These are phyloP conservation scores for Geoglossum glabrum DNA, from an alignment of 495 filamentous ascomycete genomes.

Conservation along the genomic window DNA sequence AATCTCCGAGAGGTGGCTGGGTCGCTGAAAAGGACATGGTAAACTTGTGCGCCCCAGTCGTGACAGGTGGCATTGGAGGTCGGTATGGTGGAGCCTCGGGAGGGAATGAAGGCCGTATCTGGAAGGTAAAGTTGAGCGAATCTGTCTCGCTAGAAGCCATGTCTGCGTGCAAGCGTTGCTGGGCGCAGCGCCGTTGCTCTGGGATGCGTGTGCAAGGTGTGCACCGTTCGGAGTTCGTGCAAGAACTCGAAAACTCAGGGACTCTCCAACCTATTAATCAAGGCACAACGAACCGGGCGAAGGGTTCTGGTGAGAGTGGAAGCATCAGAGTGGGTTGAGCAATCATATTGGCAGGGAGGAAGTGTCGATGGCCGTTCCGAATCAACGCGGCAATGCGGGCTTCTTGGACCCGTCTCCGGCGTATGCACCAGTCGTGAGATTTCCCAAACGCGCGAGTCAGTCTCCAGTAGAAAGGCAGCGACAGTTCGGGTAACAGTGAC, in stretches of 20 bases:
- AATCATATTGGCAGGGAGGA: background rate
- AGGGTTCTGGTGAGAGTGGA: background rate
- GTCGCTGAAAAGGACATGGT: background rate
- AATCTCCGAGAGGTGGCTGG: background rate
- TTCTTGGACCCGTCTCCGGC: background rate
- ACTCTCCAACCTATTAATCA: background rate
- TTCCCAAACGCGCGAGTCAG: background rate
- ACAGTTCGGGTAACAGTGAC: background rate
- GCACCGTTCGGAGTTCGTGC: background rate
- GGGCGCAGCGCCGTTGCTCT: background rate
- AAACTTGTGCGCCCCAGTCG: background rate
- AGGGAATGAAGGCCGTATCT: background rate
- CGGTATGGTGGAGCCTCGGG: background rate
- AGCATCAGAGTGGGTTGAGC: background rate
- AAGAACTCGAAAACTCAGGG: background rate
- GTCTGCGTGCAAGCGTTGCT: background rate
- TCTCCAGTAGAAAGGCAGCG: background rate
- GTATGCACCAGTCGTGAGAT: background rate
- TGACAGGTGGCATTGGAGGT: background rate
- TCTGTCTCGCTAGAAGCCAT: constrained; percentile 1
- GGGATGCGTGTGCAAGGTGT: background rate
- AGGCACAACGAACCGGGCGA: background rate
- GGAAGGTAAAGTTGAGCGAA: background rate
- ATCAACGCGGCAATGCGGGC: background rate
- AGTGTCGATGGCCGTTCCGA: background rate